Conservation (phyloP, 768 basidiomycete species). For the Plicaturopsis crispa region DNA sequence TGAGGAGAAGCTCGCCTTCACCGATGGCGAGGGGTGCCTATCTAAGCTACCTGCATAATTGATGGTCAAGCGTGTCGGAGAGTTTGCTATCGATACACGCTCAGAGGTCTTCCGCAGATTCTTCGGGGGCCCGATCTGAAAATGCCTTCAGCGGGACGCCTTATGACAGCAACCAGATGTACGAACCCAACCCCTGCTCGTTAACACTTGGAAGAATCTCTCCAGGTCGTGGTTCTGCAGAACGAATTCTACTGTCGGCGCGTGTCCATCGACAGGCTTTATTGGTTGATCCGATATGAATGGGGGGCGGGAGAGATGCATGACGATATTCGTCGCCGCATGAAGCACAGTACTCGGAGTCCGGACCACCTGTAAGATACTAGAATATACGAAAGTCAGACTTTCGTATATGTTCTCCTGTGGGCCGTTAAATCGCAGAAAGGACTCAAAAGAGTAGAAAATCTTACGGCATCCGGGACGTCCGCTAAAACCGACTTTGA, state of each 20-base stretch:
- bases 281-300: too few species aligned
- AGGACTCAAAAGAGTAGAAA: conserved; percentile 26
- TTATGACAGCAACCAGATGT: too few species aligned
- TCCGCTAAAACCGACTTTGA: conserved; percentile 43
- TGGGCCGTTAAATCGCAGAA: conserved; percentile 3
- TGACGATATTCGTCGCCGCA: conserved; percentile 11
- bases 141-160: too few species aligned
- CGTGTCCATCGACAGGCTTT: conserved; percentile 8
- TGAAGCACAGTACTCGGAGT: not conserved
- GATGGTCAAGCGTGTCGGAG: too few species aligned
- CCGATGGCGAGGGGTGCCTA: too few species aligned
- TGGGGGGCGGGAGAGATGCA: conserved; percentile 10
- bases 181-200: conserved; percentile 42
- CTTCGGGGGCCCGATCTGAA: too few species aligned
- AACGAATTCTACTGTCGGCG: conserved; percentile 26
- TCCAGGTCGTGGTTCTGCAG: conserved; percentile 24
- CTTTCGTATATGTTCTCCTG: conserved; percentile 47
- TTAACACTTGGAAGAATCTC: conserved; percentile 34
- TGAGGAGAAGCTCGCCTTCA: too few species aligned
- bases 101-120: too few species aligned
- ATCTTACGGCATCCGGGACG: conserved; percentile 24
- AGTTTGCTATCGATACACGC: too few species aligned
- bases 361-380: conserved; percentile 24
- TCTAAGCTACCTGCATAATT: too few species aligned
- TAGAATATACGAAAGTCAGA: conserved; percentile 35